Evolutionary conservation across 192 early-diverging fungal species (phyloP).

Genomic region (Linnemannia exigua): DNA sequence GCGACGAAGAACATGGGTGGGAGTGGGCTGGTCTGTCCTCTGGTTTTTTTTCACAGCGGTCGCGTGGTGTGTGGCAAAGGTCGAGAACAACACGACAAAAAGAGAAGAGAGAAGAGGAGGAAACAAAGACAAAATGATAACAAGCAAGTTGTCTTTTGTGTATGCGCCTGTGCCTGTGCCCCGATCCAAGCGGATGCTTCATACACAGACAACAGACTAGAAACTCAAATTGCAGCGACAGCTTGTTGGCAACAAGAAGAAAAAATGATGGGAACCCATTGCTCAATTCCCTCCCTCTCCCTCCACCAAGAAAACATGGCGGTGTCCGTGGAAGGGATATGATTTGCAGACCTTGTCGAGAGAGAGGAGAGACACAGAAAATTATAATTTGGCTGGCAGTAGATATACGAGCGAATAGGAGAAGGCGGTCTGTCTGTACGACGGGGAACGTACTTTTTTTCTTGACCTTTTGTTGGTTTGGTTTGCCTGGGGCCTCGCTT

Average conservation of each 20-base stretch:
- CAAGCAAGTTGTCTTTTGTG: no score
- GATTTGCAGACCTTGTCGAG: slow-evolving; percentile 10
- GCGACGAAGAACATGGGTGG: no score
- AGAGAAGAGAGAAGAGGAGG: background rate
- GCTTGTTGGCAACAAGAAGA: background rate
- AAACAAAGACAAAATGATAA: background rate
- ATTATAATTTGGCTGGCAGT: background rate
- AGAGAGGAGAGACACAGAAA: background rate
- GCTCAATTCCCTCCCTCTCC: background rate
- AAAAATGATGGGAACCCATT: background rate
- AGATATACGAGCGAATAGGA: background rate
- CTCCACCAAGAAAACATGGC: background rate
- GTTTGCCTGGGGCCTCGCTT: background rate
- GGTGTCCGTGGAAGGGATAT: slow-evolving; percentile 30
- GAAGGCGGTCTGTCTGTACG: background rate
- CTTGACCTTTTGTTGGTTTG: background rate
- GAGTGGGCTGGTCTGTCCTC: background rate
- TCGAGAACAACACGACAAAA: background rate
- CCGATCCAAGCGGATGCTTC: no score
- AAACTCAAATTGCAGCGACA: no score
- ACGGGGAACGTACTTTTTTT: background rate
- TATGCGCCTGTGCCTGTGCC: no score
- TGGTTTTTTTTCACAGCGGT: background rate
- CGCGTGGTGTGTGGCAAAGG: background rate
- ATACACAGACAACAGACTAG: no score